Evolutionary conservation across 352 stramenopile genomes (phyloP), one percentile per base, ranked within the genome.

Genomic region (Thalassiosira mediterranea): DNA sequence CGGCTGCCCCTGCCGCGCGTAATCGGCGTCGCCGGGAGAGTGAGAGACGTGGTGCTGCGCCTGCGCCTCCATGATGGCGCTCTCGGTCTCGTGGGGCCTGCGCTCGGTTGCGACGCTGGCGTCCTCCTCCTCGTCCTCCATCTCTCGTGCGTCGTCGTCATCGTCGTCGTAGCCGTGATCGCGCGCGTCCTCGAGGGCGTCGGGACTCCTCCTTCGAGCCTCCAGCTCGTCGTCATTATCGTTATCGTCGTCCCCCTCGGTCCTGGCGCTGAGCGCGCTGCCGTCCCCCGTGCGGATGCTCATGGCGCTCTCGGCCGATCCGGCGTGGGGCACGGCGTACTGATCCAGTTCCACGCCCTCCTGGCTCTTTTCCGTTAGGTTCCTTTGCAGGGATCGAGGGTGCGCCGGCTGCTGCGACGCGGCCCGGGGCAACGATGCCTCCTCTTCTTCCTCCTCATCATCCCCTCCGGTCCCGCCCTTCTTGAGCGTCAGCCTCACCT

Each of bases 401-500:
- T 15, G 37, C 8, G 37, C 8, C 8, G 37, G 37, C 37, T 8
- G 37, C 15, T 15, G 37, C 37, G 37, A 44, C 37, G 37, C 37
- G 8, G 37, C 37, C 37, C 8, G 37, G 37, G 37, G 37, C 37
- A 15, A 8, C 15, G 37, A n/a, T 23, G 29, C 7, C 49, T 28
- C 49, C 49, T 17, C n/a, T 31, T 47, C n/a, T 10, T 34, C 28
- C 28, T 48, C 31, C 37, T 46, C 25, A 3, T 61, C 44, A 17
- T 60, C 40, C 21, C 13, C 56, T 26, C 28, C 40, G 7, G 46
- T 42, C 38, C 52, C 56, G 15, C 28, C 17, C n/a, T 61, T 23
- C 51, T 60, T 49, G 26, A 84, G 46, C 17, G 68, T 79, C 63
- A 84, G 61, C 25, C 62, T n/a, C 0, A 84, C 69, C 51, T 79